Evolutionary conservation across 176 grass and related monocot genomes (phyloP).

Genomic region (Eremochloa ophiuroides): DNA sequence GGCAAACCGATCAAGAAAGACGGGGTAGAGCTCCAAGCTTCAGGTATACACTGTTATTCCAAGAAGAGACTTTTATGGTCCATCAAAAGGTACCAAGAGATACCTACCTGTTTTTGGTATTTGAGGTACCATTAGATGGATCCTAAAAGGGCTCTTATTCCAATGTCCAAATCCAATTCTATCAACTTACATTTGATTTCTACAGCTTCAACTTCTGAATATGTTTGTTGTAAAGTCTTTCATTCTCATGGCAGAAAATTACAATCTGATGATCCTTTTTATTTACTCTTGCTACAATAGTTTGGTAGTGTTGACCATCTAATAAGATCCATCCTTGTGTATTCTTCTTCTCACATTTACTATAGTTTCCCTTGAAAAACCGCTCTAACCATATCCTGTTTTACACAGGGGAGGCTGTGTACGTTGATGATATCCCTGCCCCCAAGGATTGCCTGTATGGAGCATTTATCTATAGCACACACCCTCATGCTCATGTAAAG

Average conservation of each 20-base stretch:
- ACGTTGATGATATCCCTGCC: conserved; percentile 75
- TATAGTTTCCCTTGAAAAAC: not conserved
- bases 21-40: conserved; percentile 78
- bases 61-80: too few relatives aligned
- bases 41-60: conserved; percentile 43
- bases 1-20: conserved; percentile 65
- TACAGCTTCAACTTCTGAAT: not conserved
- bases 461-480: conserved; percentile 77
- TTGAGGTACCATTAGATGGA: too few relatives aligned
- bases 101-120: too few relatives aligned
- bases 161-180: not conserved
- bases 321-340: not conserved
- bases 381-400: not conserved
- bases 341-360: not conserved
- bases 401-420: conserved; percentile 70
- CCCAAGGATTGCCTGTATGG: conserved; percentile 74
- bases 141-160: not conserved
- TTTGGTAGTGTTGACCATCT: conserved; percentile 12
- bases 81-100: too few relatives aligned
- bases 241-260: too few relatives aligned
- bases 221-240: not conserved
- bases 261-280: not conserved
- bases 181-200: not conserved
- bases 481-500: conserved; percentile 53
- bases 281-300: not conserved